Percentiles rank a stretch among this genome's conserved stretches.
These are phyloP conservation scores for Saprolegnia diclina DNA, from an alignment of 352 stramenopile species.

Conservation along the genomic window DNA sequence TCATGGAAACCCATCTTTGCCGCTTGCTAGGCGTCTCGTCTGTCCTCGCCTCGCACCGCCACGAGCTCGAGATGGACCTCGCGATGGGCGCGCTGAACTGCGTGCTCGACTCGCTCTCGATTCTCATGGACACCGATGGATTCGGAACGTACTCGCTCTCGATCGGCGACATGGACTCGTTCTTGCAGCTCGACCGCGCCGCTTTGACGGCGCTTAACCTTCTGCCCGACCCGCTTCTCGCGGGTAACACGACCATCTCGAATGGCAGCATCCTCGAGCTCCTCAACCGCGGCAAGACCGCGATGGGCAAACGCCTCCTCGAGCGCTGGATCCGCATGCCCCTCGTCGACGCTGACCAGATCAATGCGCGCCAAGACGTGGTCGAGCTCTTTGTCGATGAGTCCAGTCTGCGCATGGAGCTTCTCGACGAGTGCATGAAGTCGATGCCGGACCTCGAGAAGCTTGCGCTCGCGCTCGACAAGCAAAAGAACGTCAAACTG, in stretches of 20 bases:
- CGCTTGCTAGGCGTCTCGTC: constrained; percentile 50
- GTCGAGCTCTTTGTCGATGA: constrained; percentile 92
- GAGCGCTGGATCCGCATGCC: constrained; percentile 97
- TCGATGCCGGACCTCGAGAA: constrained; percentile 69
- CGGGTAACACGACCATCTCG: not conserved
- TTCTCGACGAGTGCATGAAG: constrained; percentile 87
- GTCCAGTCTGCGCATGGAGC: constrained; percentile 71
- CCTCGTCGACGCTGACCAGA: constrained; percentile 81
- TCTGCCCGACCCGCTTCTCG: constrained; percentile 59
- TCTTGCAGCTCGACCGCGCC: constrained; percentile 90
- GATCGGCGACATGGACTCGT: constrained; percentile 66
- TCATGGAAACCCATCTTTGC: constrained; percentile 57
- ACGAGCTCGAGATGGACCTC: constrained; percentile 59
- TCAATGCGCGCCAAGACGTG: constrained; percentile 86
- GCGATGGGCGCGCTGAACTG: constrained; percentile 61
- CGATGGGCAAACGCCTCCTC: constrained; percentile 89
- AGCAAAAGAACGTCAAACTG: constrained; percentile 70
- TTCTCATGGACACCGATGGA: constrained; percentile 58
- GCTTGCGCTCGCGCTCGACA: constrained; percentile 57
- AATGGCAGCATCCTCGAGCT: constrained; percentile 90
- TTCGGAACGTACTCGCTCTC: constrained; percentile 71
- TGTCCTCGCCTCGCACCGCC: constrained; percentile 50
- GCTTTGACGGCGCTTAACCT: constrained; percentile 91
- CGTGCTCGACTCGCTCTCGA: constrained; percentile 56
- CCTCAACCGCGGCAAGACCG: constrained; percentile 92